These are phyloP conservation scores for Microsporum audouinii DNA, from an alignment of 2,329 filamentous ascomycete species.

Conservation along the genomic window DNA sequence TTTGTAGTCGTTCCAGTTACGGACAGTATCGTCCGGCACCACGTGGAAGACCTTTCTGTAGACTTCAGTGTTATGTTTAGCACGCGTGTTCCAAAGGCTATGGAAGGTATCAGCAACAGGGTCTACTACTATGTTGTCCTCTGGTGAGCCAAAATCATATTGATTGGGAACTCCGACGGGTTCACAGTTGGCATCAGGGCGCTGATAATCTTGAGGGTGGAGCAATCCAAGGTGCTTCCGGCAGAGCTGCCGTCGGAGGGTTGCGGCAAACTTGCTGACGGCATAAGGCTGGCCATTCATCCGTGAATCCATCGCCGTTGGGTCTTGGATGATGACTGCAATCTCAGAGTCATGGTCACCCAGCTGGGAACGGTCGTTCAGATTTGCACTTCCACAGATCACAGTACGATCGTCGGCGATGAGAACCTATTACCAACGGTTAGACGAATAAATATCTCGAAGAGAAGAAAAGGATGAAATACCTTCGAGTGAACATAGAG, in stretches of 20 bases:
- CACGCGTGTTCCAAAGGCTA: conserved; percentile 47
- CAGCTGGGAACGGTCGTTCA: conserved; percentile 65
- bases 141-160: conserved; percentile 42
- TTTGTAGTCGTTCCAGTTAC: conserved; percentile 51
- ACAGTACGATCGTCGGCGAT: conserved; percentile 74
- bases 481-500: conserved; percentile 85
- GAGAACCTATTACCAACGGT: conserved; percentile 31
- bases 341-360: conserved; percentile 80
- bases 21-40: conserved; percentile 48
- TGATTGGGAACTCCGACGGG: conserved; percentile 46
- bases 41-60: conserved; percentile 53
- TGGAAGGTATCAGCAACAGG: conserved; percentile 47
- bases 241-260: conserved; percentile 74
- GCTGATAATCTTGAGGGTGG: conserved; percentile 57
- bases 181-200: conserved; percentile 45
- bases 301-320: conserved; percentile 53
- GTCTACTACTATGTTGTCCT: conserved; percentile 44
- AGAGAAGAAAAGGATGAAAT: background rate
- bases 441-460: background rate
- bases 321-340: conserved; percentile 77
- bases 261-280: conserved; percentile 65
- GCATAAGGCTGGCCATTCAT: conserved; percentile 65
- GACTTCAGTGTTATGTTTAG: conserved; percentile 48
- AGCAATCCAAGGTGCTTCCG: conserved; percentile 81
- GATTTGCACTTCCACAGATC: conserved; percentile 66